Percentiles rank a stretch among this genome's conserved stretches.
phyloP scores from a whole-genome alignment of 805 yeast species.

The Starmera caribaea region DNA sequence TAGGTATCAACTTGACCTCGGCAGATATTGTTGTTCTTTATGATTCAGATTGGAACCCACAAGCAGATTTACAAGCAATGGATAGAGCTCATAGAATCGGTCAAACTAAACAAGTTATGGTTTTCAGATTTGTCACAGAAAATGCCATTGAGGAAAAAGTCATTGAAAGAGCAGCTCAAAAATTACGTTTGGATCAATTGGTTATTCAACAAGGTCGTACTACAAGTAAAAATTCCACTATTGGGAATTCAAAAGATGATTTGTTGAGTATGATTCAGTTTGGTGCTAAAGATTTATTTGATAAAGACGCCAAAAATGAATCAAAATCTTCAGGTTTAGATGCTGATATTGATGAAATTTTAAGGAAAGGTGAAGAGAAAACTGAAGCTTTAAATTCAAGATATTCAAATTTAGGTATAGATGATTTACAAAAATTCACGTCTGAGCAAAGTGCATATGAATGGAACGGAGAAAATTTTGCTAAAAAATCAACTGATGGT shows the following conservation, averaged over 20 bases:
- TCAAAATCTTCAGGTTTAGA: slow-evolving; percentile 23
- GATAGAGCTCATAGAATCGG: slow-evolving; percentile 98
- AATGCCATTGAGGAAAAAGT: slow-evolving; percentile 96
- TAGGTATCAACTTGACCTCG: slow-evolving; percentile 85
- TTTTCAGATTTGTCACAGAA: slow-evolving; percentile 88
- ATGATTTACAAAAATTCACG: slow-evolving; percentile 86
- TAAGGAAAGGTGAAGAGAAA: slow-evolving; percentile 71
- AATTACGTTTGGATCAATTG: slow-evolving; percentile 81
- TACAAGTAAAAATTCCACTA: slow-evolving; percentile 33
- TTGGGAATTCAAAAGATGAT: slow-evolving; percentile 71
- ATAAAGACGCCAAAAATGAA: slow-evolving; percentile 23
- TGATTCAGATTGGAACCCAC: slow-evolving; percentile 98
- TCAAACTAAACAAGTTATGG: slow-evolving; percentile 91
- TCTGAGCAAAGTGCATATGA: slow-evolving; percentile 87
- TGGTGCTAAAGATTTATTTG: slow-evolving; percentile 84
- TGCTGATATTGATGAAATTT: slow-evolving; percentile 76
- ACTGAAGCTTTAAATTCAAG: slow-evolving; percentile 73
- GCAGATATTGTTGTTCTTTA: slow-evolving; percentile 85
- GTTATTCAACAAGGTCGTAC: slow-evolving; percentile 91
- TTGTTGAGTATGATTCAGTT: slow-evolving; percentile 92
- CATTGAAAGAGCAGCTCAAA: slow-evolving; percentile 91
- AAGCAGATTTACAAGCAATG: slow-evolving; percentile 97
- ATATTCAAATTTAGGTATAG: slow-evolving; percentile 79
- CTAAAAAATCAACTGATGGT: slow-evolving; percentile 30
- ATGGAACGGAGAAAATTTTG: slow-evolving; percentile 83